Evolutionary conservation across 352 stramenopile species (phyloP).

Genomic region (Pythium apleroticum): DNA sequence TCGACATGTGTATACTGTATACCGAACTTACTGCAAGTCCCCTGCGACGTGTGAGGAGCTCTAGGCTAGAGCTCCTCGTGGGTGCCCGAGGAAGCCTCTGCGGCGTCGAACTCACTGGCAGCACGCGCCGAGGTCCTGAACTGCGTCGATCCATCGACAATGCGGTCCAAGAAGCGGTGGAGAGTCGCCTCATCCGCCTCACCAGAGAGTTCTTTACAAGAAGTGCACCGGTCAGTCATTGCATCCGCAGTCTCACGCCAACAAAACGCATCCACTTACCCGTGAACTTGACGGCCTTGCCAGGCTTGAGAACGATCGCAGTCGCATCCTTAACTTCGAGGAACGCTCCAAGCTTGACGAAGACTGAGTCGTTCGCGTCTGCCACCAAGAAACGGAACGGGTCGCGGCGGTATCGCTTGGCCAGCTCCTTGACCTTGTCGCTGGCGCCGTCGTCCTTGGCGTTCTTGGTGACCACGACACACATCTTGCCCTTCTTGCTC

Average conservation of each 20-base stretch:
- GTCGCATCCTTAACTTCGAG: constrained; percentile 28
- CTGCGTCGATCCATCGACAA: constrained; percentile 57
- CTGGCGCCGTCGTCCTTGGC: constrained; percentile 1
- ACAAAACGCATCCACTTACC: constrained; percentile 43
- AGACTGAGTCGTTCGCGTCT: constrained; percentile 33
- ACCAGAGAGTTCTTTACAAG: constrained; percentile 34
- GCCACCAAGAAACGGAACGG: constrained; percentile 62
- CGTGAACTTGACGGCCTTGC: constrained; percentile 58
- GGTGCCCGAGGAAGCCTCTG: background rate
- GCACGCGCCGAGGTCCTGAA: constrained; percentile 36
- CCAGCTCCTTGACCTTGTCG: constrained; percentile 52
- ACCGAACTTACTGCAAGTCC: background rate
- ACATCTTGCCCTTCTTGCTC: constrained; percentile 65
- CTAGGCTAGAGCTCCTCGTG: constrained; percentile 27
- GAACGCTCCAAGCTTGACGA: constrained; percentile 42
- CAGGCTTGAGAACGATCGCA: constrained; percentile 63
- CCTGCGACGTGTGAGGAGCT: background rate
- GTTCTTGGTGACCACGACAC: constrained; percentile 56
- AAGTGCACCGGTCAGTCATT: background rate
- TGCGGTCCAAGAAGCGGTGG: constrained; percentile 56
- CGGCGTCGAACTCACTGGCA: constrained; percentile 28
- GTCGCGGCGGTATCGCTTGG: constrained; percentile 79
- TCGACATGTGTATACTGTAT: constrained; percentile 12
- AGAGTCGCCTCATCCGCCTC: constrained; percentile 37
- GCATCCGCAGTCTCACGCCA: background rate